Evolutionary conservation across 2,329 filamentous ascomycete genomes (phyloP).

Genomic region (Aspergillus awamori): DNA sequence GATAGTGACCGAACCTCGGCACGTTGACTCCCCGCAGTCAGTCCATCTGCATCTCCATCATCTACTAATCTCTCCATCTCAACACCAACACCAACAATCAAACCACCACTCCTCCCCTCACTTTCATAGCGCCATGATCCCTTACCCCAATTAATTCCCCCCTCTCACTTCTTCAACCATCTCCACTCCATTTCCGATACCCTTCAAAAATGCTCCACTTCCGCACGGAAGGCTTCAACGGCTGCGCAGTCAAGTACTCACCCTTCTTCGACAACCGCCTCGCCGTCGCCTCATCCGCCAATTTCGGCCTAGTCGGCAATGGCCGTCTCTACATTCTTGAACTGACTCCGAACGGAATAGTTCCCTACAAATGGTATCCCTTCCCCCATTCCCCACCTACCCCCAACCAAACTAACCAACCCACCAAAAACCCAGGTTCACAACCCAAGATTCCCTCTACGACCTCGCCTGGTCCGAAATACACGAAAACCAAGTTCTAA

Average conservation of each 20-base stretch:
- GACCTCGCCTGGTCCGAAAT: constrained; percentile 94
- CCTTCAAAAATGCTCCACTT: constrained; percentile 78
- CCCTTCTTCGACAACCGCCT: constrained; percentile 96
- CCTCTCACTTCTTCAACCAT: not conserved
- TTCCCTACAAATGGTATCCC: constrained; percentile 78
- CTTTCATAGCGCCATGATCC: constrained; percentile 5
- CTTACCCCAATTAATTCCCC: not conserved
- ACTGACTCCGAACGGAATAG: constrained; percentile 79
- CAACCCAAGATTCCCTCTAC: constrained; percentile 96
- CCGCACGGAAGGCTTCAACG: constrained; percentile 90
- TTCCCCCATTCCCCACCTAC: not conserved
- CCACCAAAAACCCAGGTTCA: constrained; percentile 63
- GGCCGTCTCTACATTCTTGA: constrained; percentile 84
- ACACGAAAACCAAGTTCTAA: constrained; percentile 91
- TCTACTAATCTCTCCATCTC: not conserved
- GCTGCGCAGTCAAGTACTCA: constrained; percentile 96
- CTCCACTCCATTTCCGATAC: not conserved
- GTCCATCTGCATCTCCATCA: not conserved
- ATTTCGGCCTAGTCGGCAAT: constrained; percentile 97
- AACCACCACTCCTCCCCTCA: not conserved
- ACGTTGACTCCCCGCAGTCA: constrained; percentile 6
- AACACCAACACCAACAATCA: not conserved
- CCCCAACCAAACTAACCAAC: not conserved
- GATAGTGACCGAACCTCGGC: constrained; percentile 11
- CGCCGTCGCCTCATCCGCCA: constrained; percentile 85